Evolutionary conservation across 345 rosid genomes (phyloP).

Genomic region (Eucalyptus pumila): DNA sequence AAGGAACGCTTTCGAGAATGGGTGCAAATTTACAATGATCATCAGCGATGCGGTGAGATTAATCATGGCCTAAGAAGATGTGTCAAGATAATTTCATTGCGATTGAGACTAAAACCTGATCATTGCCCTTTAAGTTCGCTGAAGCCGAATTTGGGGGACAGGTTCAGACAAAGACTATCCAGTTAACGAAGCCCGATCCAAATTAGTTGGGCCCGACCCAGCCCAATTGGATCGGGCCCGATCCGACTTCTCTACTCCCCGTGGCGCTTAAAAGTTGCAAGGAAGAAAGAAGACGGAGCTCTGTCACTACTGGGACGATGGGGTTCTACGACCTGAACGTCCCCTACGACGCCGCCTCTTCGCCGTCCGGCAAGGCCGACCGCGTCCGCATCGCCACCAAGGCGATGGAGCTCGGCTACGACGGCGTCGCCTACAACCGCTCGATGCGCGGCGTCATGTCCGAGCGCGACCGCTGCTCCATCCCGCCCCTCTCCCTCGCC

Average conservation of each 20-base stretch:
- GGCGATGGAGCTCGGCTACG: slow-evolving; percentile 76
- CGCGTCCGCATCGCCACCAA: slow-evolving; percentile 45
- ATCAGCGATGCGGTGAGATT: too few relatives aligned
- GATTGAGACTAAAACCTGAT: too few relatives aligned
- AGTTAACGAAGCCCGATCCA: background rate
- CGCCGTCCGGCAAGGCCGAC: slow-evolving; percentile 3
- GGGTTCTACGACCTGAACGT: slow-evolving; percentile 74
- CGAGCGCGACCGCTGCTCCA: background rate
- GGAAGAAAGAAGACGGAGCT: background rate
- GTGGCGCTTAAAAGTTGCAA: background rate
- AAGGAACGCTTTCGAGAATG: too few relatives aligned
- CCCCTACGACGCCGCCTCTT: slow-evolving; percentile 24
- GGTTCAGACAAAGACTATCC: background rate
- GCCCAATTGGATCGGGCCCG: background rate
- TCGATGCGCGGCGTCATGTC: slow-evolving; percentile 20
- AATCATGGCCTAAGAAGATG: too few relatives aligned
- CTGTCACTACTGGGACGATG: slow-evolving; percentile 4
- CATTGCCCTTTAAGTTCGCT: background rate
- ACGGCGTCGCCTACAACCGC: slow-evolving; percentile 52
- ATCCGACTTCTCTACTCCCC: background rate
- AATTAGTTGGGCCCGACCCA: background rate
- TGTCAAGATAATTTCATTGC: too few relatives aligned
- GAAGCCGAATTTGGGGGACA: background rate
- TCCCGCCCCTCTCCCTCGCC: slow-evolving; percentile 47
- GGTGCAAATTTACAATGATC: background rate